phyloP scores from a whole-genome alignment of 805 yeast genomes.

The Kuraishia cidri region DNA sequence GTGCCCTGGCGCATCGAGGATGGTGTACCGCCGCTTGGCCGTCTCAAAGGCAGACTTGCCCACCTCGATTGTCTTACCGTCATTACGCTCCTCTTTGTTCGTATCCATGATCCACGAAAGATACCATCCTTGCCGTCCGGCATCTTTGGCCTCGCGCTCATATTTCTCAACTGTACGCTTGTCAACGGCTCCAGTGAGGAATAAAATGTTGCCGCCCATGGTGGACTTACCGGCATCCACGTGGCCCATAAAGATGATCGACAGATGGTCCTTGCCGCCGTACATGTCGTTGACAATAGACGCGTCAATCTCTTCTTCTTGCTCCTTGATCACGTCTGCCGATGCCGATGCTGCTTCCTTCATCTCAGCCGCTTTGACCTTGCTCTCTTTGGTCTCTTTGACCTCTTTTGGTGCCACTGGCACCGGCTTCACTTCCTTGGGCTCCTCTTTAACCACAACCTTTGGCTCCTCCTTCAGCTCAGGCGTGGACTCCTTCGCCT shows the following conservation, averaged over 20 bases:
- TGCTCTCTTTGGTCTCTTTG: no score
- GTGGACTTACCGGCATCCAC: constrained; percentile 99
- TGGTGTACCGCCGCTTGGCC: constrained; percentile 94
- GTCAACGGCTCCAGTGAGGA: constrained; percentile 93
- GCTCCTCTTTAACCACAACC: constrained; percentile 17
- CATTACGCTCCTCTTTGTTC: constrained; percentile 96
- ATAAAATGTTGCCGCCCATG: constrained; percentile 96
- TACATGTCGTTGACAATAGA: constrained; percentile 87
- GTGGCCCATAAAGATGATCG: constrained; percentile 98
- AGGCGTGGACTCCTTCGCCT: constrained; percentile 14
- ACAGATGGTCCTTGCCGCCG: constrained; percentile 96
- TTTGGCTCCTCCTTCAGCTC: constrained; percentile 19
- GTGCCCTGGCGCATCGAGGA: constrained; percentile 99
- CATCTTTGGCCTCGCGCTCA: constrained; percentile 97
- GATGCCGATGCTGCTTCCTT: constrained; percentile 11
- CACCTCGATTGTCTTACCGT: constrained; percentile 98
- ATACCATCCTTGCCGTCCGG: constrained; percentile 99
- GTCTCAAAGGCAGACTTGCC: constrained; percentile 98
- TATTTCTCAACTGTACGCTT: constrained; percentile 97
- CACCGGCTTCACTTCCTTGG: constrained; percentile 8
- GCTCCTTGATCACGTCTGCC: constrained; percentile 44
- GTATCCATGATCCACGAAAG: constrained; percentile 99
- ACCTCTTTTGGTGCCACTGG: constrained; percentile 7
- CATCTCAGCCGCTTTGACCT: constrained; percentile 11
- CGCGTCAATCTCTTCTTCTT: constrained; percentile 77